Conservation (phyloP, 257 asterid genomes). For the Mentha longifolia region DNA sequence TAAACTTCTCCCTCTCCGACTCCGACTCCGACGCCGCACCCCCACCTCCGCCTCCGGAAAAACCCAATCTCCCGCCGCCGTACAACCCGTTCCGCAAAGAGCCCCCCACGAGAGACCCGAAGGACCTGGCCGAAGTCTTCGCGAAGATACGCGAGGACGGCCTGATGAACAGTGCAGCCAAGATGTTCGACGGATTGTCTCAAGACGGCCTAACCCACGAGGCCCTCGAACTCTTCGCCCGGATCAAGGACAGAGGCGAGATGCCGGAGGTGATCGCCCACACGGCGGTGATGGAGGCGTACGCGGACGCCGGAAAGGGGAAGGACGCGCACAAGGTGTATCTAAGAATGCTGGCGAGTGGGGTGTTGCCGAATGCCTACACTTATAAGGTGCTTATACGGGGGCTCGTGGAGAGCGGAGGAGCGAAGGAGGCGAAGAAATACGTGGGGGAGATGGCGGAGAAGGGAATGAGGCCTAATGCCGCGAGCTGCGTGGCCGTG, state of each 20-base stretch:
- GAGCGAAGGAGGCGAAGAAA: conserved; percentile 63
- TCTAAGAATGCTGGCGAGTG: conserved; percentile 71
- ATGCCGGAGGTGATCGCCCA: conserved; percentile 90
- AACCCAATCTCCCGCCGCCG: conserved; percentile 69
- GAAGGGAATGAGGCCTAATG: conserved; percentile 66
- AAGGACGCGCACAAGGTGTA: conserved; percentile 69
- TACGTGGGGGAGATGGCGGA: conserved; percentile 72
- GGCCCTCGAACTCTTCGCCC: conserved; percentile 73
- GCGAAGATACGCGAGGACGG: conserved; percentile 68
- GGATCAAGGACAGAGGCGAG: conserved; percentile 67
- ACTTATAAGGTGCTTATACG: conserved; percentile 58
- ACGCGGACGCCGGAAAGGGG: conserved; percentile 66
- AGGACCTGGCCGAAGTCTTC: conserved; percentile 75
- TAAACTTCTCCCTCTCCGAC: conserved; percentile 79
- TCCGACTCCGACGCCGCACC: conserved; percentile 37
- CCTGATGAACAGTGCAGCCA: conserved; percentile 68
- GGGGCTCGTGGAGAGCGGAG: conserved; percentile 59
- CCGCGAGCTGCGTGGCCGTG: conserved; percentile 50
- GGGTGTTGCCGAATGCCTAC: conserved; percentile 78
- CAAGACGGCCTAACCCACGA: conserved; percentile 89
- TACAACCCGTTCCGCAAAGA: conserved; percentile 79
- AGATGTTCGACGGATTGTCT: conserved; percentile 99
- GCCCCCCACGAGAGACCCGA: conserved; percentile 61
- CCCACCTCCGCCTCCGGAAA: conserved; percentile 27
- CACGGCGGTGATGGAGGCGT: conserved; percentile 90